These are phyloP conservation scores for Grosmannia clavigera DNA, from an alignment of 2,329 filamentous ascomycete genomes.

Conservation along the genomic window DNA sequence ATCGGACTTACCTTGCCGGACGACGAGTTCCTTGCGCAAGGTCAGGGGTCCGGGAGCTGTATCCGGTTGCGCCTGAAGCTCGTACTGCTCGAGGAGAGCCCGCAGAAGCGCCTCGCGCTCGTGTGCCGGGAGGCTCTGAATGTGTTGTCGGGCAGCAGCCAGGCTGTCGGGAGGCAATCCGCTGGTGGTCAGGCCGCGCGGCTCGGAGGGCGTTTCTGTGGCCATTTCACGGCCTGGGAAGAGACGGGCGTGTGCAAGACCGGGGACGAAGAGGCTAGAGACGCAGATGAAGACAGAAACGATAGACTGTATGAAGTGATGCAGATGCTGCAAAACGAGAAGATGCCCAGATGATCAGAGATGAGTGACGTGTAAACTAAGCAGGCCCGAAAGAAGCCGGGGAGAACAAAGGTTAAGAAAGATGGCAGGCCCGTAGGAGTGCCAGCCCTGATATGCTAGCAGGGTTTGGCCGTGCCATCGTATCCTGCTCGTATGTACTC, in stretches of 20 bases:
- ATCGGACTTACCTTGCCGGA: neutral
- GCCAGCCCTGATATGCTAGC: neutral
- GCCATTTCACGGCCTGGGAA: conserved; percentile 1
- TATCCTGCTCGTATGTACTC: neutral
- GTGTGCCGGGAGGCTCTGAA: conserved; percentile 18
- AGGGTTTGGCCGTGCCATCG: neutral
- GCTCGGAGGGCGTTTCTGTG: neutral
- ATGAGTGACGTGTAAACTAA: neutral
- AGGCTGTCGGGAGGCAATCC: conserved; percentile 10
- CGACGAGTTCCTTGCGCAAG: neutral
- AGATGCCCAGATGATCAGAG: neutral
- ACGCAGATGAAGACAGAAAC: neutral
- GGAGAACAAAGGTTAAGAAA: neutral
- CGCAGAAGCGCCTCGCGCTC: conserved; percentile 21
- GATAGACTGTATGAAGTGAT: neutral
- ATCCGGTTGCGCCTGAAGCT: neutral
- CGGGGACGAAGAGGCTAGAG: too few relatives aligned
- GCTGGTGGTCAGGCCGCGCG: neutral
- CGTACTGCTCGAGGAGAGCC: conserved; percentile 21
- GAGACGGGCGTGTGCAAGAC: too few relatives aligned
- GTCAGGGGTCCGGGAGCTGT: conserved; percentile 21
- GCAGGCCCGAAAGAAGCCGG: neutral
- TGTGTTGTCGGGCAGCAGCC: conserved; percentile 19
- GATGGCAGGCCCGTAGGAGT: neutral
- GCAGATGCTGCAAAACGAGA: neutral